phyloP scores from a whole-genome alignment of 1,284 basidiomycete genomes.

The Megacollybia platyphylla region DNA sequence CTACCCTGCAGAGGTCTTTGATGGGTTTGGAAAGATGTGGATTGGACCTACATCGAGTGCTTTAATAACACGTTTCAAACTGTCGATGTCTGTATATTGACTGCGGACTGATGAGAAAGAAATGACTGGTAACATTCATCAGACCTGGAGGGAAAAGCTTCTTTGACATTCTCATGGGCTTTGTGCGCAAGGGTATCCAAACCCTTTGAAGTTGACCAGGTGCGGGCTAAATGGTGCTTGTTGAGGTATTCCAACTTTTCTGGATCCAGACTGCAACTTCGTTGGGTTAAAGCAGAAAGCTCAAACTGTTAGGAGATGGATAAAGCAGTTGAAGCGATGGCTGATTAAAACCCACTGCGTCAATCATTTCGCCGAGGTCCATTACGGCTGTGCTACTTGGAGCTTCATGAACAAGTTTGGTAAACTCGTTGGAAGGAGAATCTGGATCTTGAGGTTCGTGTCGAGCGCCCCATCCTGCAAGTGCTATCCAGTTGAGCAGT shows the following conservation, averaged over 20 bases:
- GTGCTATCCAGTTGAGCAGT: conserved; percentile 84
- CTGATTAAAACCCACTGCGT: conserved; percentile 27
- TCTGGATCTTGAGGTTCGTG: conserved; percentile 12
- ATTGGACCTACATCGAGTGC: conserved; percentile 35
- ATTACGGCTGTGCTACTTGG: conserved; percentile 59
- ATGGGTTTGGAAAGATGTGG: background rate
- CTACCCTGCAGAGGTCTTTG: conserved; percentile 38
- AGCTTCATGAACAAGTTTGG: conserved; percentile 19
- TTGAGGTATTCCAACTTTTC: conserved; percentile 68
- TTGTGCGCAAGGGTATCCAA: conserved; percentile 33
- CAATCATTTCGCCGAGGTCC: conserved; percentile 50
- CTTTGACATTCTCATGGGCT: conserved; percentile 33
- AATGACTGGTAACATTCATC: no score
- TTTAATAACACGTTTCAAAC: conserved; percentile 44
- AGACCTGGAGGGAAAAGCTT: conserved; percentile 21
- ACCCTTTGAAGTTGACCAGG: conserved; percentile 28
- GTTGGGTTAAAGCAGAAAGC: conserved; percentile 57
- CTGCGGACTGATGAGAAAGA: conserved; percentile 15
- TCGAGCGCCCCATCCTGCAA: conserved; percentile 82
- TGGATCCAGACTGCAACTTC: conserved; percentile 61
- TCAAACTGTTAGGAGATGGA: conserved; percentile 42
- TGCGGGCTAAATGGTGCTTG: conserved; percentile 56
- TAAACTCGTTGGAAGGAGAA: conserved; percentile 5
- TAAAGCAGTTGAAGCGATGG: background rate
- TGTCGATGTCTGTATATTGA: conserved; percentile 33